Evolutionary conservation across 306 rosid species (phyloP).

Genomic region (Erythrophleum fordii): DNA sequence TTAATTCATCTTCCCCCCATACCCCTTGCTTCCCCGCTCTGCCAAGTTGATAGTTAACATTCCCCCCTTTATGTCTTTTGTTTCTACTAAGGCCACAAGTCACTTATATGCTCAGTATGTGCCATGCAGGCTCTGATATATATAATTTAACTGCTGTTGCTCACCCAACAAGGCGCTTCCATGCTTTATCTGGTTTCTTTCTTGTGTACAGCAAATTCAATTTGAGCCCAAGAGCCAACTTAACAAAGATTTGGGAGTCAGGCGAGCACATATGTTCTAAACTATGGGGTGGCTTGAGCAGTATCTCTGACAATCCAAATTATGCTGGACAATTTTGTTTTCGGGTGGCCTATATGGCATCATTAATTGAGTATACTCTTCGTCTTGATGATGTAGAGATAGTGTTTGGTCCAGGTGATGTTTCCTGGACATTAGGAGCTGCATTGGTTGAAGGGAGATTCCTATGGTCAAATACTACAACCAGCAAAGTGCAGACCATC

Average conservation of each 20-base stretch:
- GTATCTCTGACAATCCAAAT: slow-evolving; percentile 49
- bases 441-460: slow-evolving; percentile 70
- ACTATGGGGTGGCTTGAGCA: slow-evolving; percentile 59
- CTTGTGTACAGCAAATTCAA: slow-evolving; percentile 69
- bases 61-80: neutral
- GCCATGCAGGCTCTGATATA: slow-evolving; percentile 58
- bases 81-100: slow-evolving; percentile 13
- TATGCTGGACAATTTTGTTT: slow-evolving; percentile 69
- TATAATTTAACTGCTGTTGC: slow-evolving; percentile 56
- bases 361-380: slow-evolving; percentile 71
- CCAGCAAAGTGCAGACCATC: slow-evolving; percentile 38
- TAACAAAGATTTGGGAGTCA: slow-evolving; percentile 69
- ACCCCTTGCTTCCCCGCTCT: neutral
- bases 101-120: slow-evolving; percentile 34
- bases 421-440: slow-evolving; percentile 92
- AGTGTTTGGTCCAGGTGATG: slow-evolving; percentile 80
- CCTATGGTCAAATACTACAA: slow-evolving; percentile 44
- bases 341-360: slow-evolving; percentile 79
- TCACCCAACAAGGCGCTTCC: slow-evolving; percentile 54
- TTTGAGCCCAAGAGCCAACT: slow-evolving; percentile 65
- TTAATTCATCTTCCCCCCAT: neutral
- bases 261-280: slow-evolving; percentile 72
- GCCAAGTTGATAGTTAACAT: neutral
- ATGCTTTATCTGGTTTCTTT: slow-evolving; percentile 85
- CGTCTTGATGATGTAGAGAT: slow-evolving; percentile 72